phyloP scores from a whole-genome alignment of 1,139 yeast genomes.

The Yamadazyma membranifaciens region DNA sequence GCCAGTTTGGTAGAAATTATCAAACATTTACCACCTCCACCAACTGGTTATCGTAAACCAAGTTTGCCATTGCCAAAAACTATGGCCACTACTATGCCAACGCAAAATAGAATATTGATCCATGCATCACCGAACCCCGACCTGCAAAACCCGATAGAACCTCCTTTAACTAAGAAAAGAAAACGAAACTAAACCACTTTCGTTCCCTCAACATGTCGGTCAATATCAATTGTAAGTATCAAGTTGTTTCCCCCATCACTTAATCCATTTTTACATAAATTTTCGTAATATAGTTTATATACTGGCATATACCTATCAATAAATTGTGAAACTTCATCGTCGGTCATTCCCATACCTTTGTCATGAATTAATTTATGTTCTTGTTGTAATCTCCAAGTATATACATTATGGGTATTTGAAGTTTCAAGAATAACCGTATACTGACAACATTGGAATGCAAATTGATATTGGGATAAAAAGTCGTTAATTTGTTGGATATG shows the following conservation, averaged over 20 bases:
- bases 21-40: not conserved
- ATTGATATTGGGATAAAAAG: slow-evolving; percentile 3
- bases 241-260: slow-evolving; percentile 8
- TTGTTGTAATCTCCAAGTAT: slow-evolving; percentile 81
- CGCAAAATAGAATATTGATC: not conserved
- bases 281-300: slow-evolving; percentile 64
- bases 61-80: not conserved
- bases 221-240: slow-evolving; percentile 4
- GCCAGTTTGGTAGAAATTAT: not conserved
- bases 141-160: not conserved
- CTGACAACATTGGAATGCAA: slow-evolving; percentile 6
- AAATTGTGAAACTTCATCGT: slow-evolving; percentile 61
- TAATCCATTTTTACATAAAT: slow-evolving; percentile 16
- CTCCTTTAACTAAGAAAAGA: not conserved
- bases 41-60: too few species aligned
- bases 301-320: slow-evolving; percentile 86
- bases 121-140: too few species aligned
- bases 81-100: not conserved
- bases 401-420: slow-evolving; percentile 58
- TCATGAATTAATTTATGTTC: slow-evolving; percentile 61
- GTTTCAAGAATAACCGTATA: slow-evolving; percentile 58
- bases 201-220: slow-evolving; percentile 2
- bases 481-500: slow-evolving; percentile 23
- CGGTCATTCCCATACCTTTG: slow-evolving; percentile 78
- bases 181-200: not conserved